phyloP scores from a whole-genome alignment of 1,284 basidiomycete genomes.

The Apiotrichum gracile region DNA sequence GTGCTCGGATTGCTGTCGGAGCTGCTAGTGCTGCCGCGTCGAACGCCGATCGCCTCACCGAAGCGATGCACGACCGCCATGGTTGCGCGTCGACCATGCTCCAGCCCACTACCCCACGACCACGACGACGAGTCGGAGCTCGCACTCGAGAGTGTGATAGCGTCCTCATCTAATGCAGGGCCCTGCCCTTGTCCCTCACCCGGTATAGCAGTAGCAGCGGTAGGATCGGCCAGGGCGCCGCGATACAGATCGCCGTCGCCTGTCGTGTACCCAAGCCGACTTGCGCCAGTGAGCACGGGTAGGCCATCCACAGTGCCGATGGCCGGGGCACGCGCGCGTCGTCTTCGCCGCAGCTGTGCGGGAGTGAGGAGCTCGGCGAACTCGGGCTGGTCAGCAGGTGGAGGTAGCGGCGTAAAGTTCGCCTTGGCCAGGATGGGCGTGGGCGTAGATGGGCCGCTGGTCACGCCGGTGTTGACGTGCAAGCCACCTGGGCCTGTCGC shows the following conservation, averaged over 20 bases:
- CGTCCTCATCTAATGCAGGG: constrained; percentile 26
- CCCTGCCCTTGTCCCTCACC: constrained; percentile 1
- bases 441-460: background rate
- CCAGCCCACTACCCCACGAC: constrained; percentile 34
- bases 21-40: constrained; percentile 28
- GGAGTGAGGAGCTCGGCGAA: constrained; percentile 42
- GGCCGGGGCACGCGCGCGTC: constrained; percentile 5
- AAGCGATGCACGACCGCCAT: constrained; percentile 39
- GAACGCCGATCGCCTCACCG: constrained; percentile 39
- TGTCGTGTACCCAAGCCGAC: constrained; percentile 34
- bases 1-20: constrained; percentile 9
- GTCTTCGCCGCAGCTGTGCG: constrained; percentile 23
- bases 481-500: too few relatives aligned
- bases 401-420: constrained; percentile 1
- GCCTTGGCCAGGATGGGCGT: background rate
- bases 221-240: constrained; percentile 36
- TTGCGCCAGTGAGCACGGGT: constrained; percentile 24
- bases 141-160: constrained; percentile 24
- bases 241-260: constrained; percentile 41
- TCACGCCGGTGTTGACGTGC: too few relatives aligned
- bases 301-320: constrained; percentile 3
- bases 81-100: constrained; percentile 31
- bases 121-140: constrained; percentile 27
- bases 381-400: constrained; percentile 22
- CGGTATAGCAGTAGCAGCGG: background rate